Conservation (phyloP, 495 filamentous ascomycete species). For the Aspergillus nanangensis region DNA sequence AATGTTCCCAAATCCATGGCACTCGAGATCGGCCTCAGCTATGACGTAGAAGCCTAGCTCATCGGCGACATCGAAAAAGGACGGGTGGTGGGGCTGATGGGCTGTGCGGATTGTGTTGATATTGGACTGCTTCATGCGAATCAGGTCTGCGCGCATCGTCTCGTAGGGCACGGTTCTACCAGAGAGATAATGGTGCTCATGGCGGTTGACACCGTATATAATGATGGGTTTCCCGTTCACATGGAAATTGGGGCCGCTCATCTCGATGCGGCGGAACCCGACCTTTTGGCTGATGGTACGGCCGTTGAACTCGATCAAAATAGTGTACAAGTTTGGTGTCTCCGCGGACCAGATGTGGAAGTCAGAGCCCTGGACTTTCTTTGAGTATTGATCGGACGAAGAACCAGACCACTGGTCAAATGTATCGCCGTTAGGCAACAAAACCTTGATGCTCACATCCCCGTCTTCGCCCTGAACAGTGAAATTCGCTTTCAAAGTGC, state of each 20-base stretch:
- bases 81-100: not conserved
- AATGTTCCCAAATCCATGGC: conserved; percentile 2
- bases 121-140: conserved; percentile 4
- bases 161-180: conserved; percentile 1
- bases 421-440: not conserved
- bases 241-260: not conserved
- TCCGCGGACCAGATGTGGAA: conserved; percentile 1
- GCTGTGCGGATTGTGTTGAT: conserved; percentile 3
- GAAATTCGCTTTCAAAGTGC: not conserved
- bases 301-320: not conserved
- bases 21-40: conserved; percentile 5
- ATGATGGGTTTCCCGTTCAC: conserved; percentile 1
- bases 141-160: not conserved
- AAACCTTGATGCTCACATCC: not conserved
- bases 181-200: conserved; percentile 2
- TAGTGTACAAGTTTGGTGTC: not conserved
- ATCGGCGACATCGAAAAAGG: not conserved
- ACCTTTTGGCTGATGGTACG: not conserved
- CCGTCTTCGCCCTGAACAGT: not conserved
- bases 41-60: conserved; percentile 6
- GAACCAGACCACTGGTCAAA: not conserved
- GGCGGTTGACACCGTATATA: conserved; percentile 4
- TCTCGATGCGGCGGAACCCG: conserved; percentile 5
- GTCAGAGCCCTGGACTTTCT: not conserved
- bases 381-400: not conserved